Evolutionary conservation across 1,284 basidiomycete species (phyloP), one percentile per base, ranked within the genome.

Genomic region (Ustilago nuda): DNA sequence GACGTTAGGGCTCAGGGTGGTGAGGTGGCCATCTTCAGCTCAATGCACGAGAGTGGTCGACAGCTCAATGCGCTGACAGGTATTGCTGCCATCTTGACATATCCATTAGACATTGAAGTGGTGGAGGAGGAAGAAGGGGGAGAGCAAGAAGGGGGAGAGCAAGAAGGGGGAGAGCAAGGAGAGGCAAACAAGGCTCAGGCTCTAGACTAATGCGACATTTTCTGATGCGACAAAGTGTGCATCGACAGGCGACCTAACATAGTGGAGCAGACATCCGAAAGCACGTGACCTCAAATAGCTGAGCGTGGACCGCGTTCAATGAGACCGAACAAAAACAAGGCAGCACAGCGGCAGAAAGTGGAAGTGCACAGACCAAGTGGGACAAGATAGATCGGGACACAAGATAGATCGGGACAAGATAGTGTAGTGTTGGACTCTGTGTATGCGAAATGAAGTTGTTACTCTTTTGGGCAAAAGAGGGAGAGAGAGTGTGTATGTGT

Each of bases 21-120:
- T 43, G 94, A 98, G 84, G 94, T 95, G 5, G 88, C 98, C 52
- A 95, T 98, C 77, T 99, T 99, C 87, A 97, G 94, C 8, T 96
- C 94, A 81, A 98, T 99, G 96, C 97, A 99, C 86, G 96, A 99
- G 87, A 94, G 93, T 32, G 97, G 97, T 23, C 76, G 79, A 27
- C 84, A 99, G 86, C 88, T 99, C 33, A 98, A 98, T 86, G 92
- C 95, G 76, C 86, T 99, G 54, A 95, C 95, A 5, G 97, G 97
- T 1, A 92, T 99, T 45, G 96, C 96, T 11, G 96, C 97, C 2
- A 94, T 99, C 64, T 87, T 99, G 64, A 98, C 94, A 1, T 99
- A 95, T 86, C 97, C 97, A 1, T 88, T 99, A 32, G 97, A 99
- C 83, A 88, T 99, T 19, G 97, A 99, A 86, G 83, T 86, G 33